Conservation (phyloP, 2,329 filamentous ascomycete species). For the Penicillium crustosum region DNA sequence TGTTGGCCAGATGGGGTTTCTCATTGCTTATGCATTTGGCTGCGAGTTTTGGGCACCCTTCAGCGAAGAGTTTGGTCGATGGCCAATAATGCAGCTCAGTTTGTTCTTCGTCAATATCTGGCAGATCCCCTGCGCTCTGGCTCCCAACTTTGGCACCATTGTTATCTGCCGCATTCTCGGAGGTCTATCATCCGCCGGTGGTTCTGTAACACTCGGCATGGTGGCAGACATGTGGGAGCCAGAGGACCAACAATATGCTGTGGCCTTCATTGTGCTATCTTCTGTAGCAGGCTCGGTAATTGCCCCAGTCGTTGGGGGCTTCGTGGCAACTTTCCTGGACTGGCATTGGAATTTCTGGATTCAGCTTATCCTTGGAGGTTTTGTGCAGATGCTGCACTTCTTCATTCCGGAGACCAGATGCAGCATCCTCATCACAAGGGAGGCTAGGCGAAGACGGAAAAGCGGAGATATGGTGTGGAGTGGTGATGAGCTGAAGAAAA, state of each 20-base stretch:
- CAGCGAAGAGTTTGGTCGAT: slow-evolving; percentile 77
- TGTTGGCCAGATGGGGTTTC: slow-evolving; percentile 71
- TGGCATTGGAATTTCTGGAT: slow-evolving; percentile 67
- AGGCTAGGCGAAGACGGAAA: slow-evolving; percentile 57
- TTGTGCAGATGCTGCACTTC: slow-evolving; percentile 54
- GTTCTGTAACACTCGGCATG: slow-evolving; percentile 64
- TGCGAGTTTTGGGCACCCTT: slow-evolving; percentile 87
- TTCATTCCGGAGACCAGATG: slow-evolving; percentile 58
- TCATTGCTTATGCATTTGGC: slow-evolving; percentile 77
- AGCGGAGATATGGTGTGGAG: slow-evolving; percentile 66
- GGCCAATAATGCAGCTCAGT: slow-evolving; percentile 70
- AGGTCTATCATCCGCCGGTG: slow-evolving; percentile 63
- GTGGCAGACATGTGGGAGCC: slow-evolving; percentile 63
- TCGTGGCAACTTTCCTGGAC: slow-evolving; percentile 47
- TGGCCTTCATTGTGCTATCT: slow-evolving; percentile 61
- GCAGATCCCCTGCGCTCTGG: slow-evolving; percentile 69
- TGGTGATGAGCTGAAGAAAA: slow-evolving; percentile 65
- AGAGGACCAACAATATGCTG: slow-evolving; percentile 58
- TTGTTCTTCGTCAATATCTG: slow-evolving; percentile 75
- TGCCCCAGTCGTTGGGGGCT: slow-evolving; percentile 54
- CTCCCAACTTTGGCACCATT: slow-evolving; percentile 68
- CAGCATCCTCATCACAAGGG: slow-evolving; percentile 57
- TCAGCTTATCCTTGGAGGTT: slow-evolving; percentile 58
- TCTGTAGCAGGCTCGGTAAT: slow-evolving; percentile 54
- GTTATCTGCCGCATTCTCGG: slow-evolving; percentile 67